These are phyloP conservation scores for Wickerhamomyces alni DNA, from an alignment of 805 yeast genomes.

Conservation along the genomic window DNA sequence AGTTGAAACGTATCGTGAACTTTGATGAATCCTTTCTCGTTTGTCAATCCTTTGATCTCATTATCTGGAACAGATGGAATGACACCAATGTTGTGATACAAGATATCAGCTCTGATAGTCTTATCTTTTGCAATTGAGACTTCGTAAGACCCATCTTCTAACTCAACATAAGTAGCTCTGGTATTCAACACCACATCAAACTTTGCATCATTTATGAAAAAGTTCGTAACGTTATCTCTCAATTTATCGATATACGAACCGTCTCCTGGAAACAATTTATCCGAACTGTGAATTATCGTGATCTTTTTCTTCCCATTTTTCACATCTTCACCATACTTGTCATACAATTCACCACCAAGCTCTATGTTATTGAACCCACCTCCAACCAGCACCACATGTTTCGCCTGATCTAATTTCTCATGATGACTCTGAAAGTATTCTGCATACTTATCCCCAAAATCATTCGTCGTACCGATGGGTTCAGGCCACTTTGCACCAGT, in stretches of 20 bases:
- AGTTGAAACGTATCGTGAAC: conserved; percentile 9
- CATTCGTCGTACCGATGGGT: conserved; percentile 18
- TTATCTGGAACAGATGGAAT: conserved; percentile 10
- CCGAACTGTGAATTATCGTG: conserved; percentile 19
- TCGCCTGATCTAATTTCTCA: conserved; percentile 16
- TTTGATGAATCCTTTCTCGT: conserved; percentile 6
- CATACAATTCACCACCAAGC: conserved; percentile 23
- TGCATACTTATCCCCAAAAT: conserved; percentile 12
- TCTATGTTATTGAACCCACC: conserved; percentile 26
- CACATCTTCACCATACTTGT: conserved; percentile 11
- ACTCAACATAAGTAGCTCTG: conserved; percentile 2
- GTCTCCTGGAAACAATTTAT: conserved; percentile 10
- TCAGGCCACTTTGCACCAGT: conserved; percentile 26
- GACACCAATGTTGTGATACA: conserved; percentile 5
- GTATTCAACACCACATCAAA: conserved; percentile 8
- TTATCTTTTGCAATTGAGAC: too few species aligned
- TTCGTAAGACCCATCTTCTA: too few species aligned
- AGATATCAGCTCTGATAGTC: conserved; percentile 6
- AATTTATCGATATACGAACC: conserved; percentile 6
- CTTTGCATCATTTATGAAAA: conserved; percentile 1
- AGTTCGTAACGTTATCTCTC: conserved; percentile 9
- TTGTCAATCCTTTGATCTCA: not conserved
- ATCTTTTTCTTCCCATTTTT: conserved; percentile 17
- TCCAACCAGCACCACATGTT: conserved; percentile 24
- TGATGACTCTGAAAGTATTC: conserved; percentile 11